Evolutionary conservation across 768 basidiomycete species (phyloP).

Genomic region (Flagelloscypha sp.): DNA sequence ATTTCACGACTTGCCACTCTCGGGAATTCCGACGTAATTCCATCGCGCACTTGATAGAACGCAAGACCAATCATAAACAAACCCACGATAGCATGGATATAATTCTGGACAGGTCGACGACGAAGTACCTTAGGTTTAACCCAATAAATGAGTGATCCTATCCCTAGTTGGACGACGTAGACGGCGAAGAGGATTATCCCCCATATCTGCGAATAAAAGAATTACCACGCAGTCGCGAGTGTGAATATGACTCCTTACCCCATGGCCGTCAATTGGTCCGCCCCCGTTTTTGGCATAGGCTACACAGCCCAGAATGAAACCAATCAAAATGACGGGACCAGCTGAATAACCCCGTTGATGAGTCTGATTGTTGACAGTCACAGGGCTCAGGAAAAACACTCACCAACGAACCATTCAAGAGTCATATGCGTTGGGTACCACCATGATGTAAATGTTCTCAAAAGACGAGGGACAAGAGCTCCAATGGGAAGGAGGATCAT

Average conservation of each 20-base stretch:
- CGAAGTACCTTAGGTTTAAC: slow-evolving; percentile 32
- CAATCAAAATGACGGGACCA: slow-evolving; percentile 34
- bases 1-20: slow-evolving; percentile 32
- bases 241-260: slow-evolving; percentile 24
- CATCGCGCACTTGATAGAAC: slow-evolving; percentile 41
- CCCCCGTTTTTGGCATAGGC: slow-evolving; percentile 26
- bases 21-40: slow-evolving; percentile 44
- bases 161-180: slow-evolving; percentile 37
- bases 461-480: slow-evolving; percentile 43
- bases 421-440: slow-evolving; percentile 49
- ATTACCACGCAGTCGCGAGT: slow-evolving; percentile 2
- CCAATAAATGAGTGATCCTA: slow-evolving; percentile 48
- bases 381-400: too few relatives aligned
- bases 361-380: slow-evolving; percentile 3
- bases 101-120: slow-evolving; percentile 45
- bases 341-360: slow-evolving; percentile 25
- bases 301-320: slow-evolving; percentile 36
- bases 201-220: slow-evolving; percentile 29
- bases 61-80: slow-evolving; percentile 40
- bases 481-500: slow-evolving; percentile 46
- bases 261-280: slow-evolving; percentile 36
- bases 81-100: slow-evolving; percentile 48
- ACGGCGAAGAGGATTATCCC: slow-evolving; percentile 45
- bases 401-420: slow-evolving; percentile 31
- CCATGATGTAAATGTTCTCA: slow-evolving; percentile 35